These are phyloP conservation scores for Fusarium sp. DNA, from an alignment of 2,329 filamentous ascomycete species.

Conservation along the genomic window DNA sequence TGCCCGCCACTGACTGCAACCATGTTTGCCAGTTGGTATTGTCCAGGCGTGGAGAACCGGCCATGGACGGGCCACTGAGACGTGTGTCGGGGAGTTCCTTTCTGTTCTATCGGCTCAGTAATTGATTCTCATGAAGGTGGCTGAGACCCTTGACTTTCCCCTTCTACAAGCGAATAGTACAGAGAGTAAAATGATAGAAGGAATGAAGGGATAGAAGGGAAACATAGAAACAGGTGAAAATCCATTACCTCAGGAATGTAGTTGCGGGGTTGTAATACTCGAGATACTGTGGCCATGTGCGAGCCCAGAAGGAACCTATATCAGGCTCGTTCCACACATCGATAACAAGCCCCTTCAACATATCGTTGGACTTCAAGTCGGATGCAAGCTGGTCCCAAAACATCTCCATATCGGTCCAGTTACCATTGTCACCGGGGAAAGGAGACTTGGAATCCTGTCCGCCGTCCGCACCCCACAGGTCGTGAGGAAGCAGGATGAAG, in stretches of 20 bases:
- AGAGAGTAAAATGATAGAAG: no score
- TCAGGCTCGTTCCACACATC: constrained; percentile 14
- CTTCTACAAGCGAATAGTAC: no score
- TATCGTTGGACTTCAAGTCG: background rate
- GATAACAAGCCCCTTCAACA: background rate
- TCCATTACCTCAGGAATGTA: background rate
- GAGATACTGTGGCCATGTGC: background rate
- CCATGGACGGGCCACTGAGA: background rate
- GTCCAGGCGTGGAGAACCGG: background rate
- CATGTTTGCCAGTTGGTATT: background rate
- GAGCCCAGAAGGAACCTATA: background rate
- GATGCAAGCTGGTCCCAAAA: background rate
- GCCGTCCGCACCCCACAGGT: background rate
- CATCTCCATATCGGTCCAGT: background rate
- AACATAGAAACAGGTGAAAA: no score
- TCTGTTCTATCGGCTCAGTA: background rate
- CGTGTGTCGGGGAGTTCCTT: background rate
- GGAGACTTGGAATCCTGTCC: background rate
- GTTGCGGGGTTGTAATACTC: background rate
- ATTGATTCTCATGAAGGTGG: no score
- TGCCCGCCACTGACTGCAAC: background rate
- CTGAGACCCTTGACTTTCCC: no score
- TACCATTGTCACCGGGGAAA: background rate
- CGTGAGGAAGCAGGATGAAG: background rate
- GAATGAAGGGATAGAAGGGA: no score